Percentiles rank a stretch among this genome's conserved stretches.
phyloP scores from a whole-genome alignment of 1,139 yeast genomes.

The Taphrina deformans region DNA sequence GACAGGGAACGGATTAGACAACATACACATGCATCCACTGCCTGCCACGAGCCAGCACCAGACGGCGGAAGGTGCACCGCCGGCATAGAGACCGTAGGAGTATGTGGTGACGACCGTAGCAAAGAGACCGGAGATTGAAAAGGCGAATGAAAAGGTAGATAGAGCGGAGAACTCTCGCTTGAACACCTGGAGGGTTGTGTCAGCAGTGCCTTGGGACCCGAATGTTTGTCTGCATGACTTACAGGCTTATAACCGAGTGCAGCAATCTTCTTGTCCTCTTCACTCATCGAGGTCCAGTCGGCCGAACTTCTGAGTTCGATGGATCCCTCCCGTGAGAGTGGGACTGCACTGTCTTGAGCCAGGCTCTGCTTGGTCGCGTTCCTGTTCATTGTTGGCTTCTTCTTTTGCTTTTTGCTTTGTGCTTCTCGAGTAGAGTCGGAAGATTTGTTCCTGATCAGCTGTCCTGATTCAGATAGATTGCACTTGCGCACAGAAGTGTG shows the following conservation, averaged over 20 bases:
- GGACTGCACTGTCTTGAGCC: not conserved
- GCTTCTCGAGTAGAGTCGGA: not conserved
- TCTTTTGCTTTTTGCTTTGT: not conserved
- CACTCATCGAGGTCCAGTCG: conserved; percentile 28
- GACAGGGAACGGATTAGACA: too few species aligned
- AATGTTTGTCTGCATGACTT: not conserved
- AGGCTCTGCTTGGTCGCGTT: not conserved
- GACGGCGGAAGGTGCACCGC: conserved; percentile 35
- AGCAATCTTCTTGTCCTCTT: conserved; percentile 40
- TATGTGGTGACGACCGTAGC: conserved; percentile 60
- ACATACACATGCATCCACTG: conserved; percentile 47
- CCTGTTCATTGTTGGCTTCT: not conserved
- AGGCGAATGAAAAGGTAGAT: conserved; percentile 56
- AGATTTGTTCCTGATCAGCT: not conserved
- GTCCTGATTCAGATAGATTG: not conserved
- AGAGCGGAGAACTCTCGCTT: conserved; percentile 65
- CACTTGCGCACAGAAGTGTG: not conserved
- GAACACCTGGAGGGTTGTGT: conserved; percentile 57
- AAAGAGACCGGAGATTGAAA: conserved; percentile 68
- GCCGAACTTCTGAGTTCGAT: conserved; percentile 9
- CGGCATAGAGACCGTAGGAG: conserved; percentile 40
- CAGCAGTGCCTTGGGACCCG: not conserved
- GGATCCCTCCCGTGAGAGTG: not conserved
- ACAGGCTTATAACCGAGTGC: conserved; percentile 70
- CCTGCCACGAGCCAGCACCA: conserved; percentile 36